These are phyloP conservation scores for Coemansia sp. DNA, from an alignment of 192 early-diverging fungal genomes.

Conservation along the genomic window DNA sequence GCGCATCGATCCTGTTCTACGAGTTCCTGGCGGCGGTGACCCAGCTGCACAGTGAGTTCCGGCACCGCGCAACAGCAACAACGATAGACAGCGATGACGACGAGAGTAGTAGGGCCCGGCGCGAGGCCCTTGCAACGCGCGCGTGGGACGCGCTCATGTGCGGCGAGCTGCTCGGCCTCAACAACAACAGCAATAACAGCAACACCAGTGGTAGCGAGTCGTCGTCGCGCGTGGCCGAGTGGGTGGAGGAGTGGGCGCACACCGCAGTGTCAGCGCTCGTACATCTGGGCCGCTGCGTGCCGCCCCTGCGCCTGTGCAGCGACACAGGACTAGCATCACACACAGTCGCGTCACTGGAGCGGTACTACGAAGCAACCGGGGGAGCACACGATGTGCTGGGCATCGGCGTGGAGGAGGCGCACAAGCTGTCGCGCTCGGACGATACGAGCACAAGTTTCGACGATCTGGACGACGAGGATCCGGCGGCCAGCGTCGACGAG, in stretches of 20 bases:
- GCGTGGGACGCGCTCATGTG: slow-evolving; percentile 34
- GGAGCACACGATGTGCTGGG: not conserved
- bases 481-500: not conserved
- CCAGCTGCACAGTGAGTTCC: not conserved
- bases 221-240: not conserved
- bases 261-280: slow-evolving; percentile 14
- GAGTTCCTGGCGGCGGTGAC: slow-evolving; percentile 9
- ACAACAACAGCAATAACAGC: not conserved
- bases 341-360: not conserved
- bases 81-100: too few relatives aligned
- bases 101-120: too few relatives aligned
- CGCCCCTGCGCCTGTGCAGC: not conserved
- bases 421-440: too few relatives aligned
- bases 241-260: slow-evolving; percentile 30
- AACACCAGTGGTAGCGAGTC: too few relatives aligned
- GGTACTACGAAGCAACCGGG: not conserved
- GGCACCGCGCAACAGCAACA: not conserved
- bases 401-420: not conserved
- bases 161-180: slow-evolving; percentile 4
- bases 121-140: not conserved
- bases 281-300: slow-evolving; percentile 3
- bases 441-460: not conserved
- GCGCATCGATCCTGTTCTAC: not conserved
- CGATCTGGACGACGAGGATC: not conserved
- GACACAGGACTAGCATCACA: not conserved